phyloP scores from a whole-genome alignment of 371 early-diverging fungal genomes.

The Mucor ambiguus region DNA sequence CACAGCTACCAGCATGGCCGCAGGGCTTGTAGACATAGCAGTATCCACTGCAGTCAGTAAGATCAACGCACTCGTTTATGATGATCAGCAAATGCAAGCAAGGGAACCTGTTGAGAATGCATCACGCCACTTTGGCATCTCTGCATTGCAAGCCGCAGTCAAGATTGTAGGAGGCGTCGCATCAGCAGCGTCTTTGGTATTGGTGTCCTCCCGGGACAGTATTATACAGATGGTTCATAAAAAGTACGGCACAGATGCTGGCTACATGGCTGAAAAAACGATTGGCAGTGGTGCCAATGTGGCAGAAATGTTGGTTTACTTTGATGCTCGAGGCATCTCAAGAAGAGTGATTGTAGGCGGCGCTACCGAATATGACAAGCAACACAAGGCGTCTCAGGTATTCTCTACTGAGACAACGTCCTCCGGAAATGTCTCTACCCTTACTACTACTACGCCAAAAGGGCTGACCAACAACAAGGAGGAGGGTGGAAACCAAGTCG shows the following conservation, averaged over 20 bases:
- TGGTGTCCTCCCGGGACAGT: slow-evolving; percentile 36
- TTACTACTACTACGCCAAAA: too few relatives aligned
- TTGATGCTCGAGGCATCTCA: slow-evolving; percentile 44
- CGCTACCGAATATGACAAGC: not conserved
- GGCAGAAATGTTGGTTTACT: slow-evolving; percentile 37
- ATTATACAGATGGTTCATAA: slow-evolving; percentile 36
- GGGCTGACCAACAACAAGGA: not conserved
- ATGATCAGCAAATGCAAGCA: slow-evolving; percentile 13
- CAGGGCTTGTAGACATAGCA: slow-evolving; percentile 29
- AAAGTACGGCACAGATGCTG: slow-evolving; percentile 44
- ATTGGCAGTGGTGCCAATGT: slow-evolving; percentile 30
- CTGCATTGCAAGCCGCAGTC: slow-evolving; percentile 36
- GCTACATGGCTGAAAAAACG: slow-evolving; percentile 37
- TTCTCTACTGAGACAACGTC: not conserved
- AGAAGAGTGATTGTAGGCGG: slow-evolving; percentile 29
- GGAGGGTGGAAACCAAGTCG: not conserved
- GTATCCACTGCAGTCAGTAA: slow-evolving; percentile 24
- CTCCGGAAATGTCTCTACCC: too few relatives aligned
- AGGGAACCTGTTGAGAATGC: slow-evolving; percentile 32
- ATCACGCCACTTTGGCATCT: slow-evolving; percentile 35
- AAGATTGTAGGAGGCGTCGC: slow-evolving; percentile 38
- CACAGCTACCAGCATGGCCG: slow-evolving; percentile 21
- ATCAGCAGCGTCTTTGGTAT: slow-evolving; percentile 31
- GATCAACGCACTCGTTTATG: slow-evolving; percentile 20
- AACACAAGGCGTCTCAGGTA: not conserved